These are phyloP conservation scores for Trichaptum fuscoviolaceum DNA, from an alignment of 768 basidiomycete genomes.

Conservation along the genomic window DNA sequence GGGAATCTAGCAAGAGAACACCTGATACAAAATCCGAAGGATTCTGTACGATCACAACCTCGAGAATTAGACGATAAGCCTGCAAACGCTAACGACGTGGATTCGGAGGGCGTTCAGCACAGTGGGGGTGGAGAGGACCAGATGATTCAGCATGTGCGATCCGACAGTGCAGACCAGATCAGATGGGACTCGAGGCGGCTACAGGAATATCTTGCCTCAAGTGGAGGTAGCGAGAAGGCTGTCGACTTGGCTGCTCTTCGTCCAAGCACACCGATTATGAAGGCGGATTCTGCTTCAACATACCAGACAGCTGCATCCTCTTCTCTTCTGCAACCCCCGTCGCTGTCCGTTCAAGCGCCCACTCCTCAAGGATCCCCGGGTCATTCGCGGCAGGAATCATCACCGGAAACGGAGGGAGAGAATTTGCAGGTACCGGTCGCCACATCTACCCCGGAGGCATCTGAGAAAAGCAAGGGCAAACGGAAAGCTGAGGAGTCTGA, in stretches of 20 bases:
- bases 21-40: background rate
- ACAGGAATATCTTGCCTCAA: background rate
- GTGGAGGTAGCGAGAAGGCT: background rate
- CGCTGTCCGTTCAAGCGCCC: background rate
- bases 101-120: background rate
- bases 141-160: background rate
- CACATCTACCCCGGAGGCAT: slow-evolving; percentile 16
- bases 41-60: background rate
- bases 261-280: background rate
- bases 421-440: background rate
- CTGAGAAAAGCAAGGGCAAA: slow-evolving; percentile 48
- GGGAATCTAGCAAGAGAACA: background rate
- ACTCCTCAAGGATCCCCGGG: slow-evolving; percentile 1
- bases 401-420: background rate
- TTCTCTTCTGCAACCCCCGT: background rate
- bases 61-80: background rate
- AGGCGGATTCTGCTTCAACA: background rate
- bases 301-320: background rate
- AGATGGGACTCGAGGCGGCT: background rate
- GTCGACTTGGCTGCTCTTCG: background rate
- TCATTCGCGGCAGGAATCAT: background rate
- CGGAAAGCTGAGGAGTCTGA: slow-evolving; percentile 73
- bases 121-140: background rate
- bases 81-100: background rate
- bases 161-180: background rate